These are phyloP conservation scores for Gossypium davidsonii DNA, from an alignment of 441 rosid genomes.

Conservation along the genomic window DNA sequence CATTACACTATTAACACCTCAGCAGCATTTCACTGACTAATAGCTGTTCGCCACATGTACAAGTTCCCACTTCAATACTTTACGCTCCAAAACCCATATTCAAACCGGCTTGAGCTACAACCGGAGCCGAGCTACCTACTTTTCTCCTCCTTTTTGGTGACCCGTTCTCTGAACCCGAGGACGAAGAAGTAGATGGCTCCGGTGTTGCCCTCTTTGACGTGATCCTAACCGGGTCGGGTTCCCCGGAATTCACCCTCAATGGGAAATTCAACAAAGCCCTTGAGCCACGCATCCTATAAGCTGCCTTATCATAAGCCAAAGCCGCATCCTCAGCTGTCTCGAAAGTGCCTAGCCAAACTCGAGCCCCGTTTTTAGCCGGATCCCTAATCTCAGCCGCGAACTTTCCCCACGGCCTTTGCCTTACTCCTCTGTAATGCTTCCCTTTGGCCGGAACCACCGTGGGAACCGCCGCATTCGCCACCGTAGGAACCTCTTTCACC, in stretches of 20 bases:
- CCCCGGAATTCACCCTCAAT: slow-evolving; percentile 74
- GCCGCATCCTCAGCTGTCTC: slow-evolving; percentile 97
- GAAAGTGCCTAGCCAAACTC: slow-evolving; percentile 92
- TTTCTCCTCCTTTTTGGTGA: slow-evolving; percentile 56
- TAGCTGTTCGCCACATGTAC: slow-evolving; percentile 32
- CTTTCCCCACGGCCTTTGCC: slow-evolving; percentile 96
- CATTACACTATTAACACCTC: not conserved
- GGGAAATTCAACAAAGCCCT: slow-evolving; percentile 85
- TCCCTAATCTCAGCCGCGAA: slow-evolving; percentile 93
- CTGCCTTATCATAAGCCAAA: slow-evolving; percentile 86
- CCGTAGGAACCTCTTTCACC: not conserved
- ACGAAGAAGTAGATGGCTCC: slow-evolving; percentile 31
- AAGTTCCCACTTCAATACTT: slow-evolving; percentile 22
- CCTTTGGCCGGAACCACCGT: slow-evolving; percentile 40
- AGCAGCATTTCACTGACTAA: slow-evolving; percentile 23
- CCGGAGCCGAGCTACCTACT: slow-evolving; percentile 17
- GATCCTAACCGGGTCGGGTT: slow-evolving; percentile 86
- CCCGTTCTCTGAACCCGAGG: slow-evolving; percentile 29
- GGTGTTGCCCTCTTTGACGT: slow-evolving; percentile 62
- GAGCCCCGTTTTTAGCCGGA: slow-evolving; percentile 85
- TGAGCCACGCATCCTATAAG: slow-evolving; percentile 92
- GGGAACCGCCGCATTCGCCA: slow-evolving; percentile 6
- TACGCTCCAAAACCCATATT: slow-evolving; percentile 18
- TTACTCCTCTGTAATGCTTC: slow-evolving; percentile 82
- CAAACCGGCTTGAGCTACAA: slow-evolving; percentile 25